Percentiles rank a stretch among this genome's conserved stretches.
These are phyloP conservation scores for Nitzschia palea DNA, from an alignment of 108 stramenopile species.

Conservation along the genomic window DNA sequence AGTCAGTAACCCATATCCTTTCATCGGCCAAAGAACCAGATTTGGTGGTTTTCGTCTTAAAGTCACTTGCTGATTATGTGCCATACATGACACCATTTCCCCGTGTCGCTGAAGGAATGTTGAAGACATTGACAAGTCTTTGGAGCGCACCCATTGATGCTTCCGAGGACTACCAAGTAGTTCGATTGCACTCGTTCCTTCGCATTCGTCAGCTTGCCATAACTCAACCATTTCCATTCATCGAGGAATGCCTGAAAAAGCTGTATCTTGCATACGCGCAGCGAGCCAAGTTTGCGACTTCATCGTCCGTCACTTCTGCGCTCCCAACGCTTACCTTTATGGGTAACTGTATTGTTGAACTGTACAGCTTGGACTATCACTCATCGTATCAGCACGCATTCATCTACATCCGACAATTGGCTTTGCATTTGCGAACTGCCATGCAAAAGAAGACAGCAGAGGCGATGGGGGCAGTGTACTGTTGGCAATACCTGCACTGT, in stretches of 20 bases:
- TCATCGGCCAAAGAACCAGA: slow-evolving; percentile 82
- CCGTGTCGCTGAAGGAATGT: slow-evolving; percentile 61
- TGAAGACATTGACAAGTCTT: slow-evolving; percentile 70
- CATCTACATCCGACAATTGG: slow-evolving; percentile 97
- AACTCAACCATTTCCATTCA: slow-evolving; percentile 91
- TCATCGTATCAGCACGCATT: slow-evolving; percentile 98
- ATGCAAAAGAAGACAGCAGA: slow-evolving; percentile 89
- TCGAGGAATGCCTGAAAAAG: slow-evolving; percentile 90
- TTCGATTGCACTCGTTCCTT: slow-evolving; percentile 87
- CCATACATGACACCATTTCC: slow-evolving; percentile 88
- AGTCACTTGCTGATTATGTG: slow-evolving; percentile 68
- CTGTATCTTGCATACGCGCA: slow-evolving; percentile 93
- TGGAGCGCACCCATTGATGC: slow-evolving; percentile 84
- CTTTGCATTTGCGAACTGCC: slow-evolving; percentile 92
- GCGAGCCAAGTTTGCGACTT: slow-evolving; percentile 78
- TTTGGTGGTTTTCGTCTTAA: slow-evolving; percentile 67
- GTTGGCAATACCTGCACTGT: slow-evolving; percentile 97
- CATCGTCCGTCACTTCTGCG: slow-evolving; percentile 61
- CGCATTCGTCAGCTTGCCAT: slow-evolving; percentile 93
- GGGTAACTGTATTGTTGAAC: slow-evolving; percentile 94
- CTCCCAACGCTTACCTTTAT: slow-evolving; percentile 88
- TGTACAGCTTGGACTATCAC: slow-evolving; percentile 91
- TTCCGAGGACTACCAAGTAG: slow-evolving; percentile 78
- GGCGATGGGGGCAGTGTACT: slow-evolving; percentile 74
- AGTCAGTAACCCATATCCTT: slow-evolving; percentile 71